These are phyloP conservation scores for Lasiosphaeriaceae sp. DNA, from an alignment of 495 filamentous ascomycete genomes.

Conservation along the genomic window DNA sequence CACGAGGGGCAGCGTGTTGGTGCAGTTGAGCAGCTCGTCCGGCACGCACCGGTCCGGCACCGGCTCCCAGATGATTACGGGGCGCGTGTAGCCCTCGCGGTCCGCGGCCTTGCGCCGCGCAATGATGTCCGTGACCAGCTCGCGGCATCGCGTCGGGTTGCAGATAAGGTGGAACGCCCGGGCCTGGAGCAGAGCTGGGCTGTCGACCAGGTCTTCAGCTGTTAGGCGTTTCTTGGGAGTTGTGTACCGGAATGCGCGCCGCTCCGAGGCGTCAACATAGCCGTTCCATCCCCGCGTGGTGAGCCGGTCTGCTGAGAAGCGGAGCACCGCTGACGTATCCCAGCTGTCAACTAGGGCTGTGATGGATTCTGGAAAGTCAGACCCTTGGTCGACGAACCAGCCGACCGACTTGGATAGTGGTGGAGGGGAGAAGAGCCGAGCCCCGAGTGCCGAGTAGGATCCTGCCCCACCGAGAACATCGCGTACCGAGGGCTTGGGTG, in stretches of 20 bases:
- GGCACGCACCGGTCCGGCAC: conserved; percentile 83
- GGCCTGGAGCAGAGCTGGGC: conserved; percentile 57
- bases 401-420: conserved; percentile 59
- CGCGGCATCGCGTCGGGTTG: conserved; percentile 70
- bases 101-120: conserved; percentile 10
- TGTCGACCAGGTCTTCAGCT: conserved; percentile 36
- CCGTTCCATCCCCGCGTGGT: conserved; percentile 93
- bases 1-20: conserved; percentile 65
- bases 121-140: conserved; percentile 41
- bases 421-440: conserved; percentile 74
- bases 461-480: conserved; percentile 84
- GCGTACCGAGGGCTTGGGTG: conserved; percentile 55
- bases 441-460: conserved; percentile 80
- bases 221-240: conserved; percentile 79
- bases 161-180: conserved; percentile 87
- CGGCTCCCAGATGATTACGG: conserved; percentile 91
- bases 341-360: conserved; percentile 61
- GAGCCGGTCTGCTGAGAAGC: conserved; percentile 59
- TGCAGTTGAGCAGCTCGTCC: conserved; percentile 67
- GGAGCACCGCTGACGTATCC: conserved; percentile 66
- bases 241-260: conserved; percentile 75
- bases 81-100: conserved; percentile 35
- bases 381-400: conserved; percentile 88
- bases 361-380: conserved; percentile 73
- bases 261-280: conserved; percentile 53